These are phyloP conservation scores for Colletotrichum sp. DNA, from an alignment of 2,329 filamentous ascomycete species.

Conservation along the genomic window DNA sequence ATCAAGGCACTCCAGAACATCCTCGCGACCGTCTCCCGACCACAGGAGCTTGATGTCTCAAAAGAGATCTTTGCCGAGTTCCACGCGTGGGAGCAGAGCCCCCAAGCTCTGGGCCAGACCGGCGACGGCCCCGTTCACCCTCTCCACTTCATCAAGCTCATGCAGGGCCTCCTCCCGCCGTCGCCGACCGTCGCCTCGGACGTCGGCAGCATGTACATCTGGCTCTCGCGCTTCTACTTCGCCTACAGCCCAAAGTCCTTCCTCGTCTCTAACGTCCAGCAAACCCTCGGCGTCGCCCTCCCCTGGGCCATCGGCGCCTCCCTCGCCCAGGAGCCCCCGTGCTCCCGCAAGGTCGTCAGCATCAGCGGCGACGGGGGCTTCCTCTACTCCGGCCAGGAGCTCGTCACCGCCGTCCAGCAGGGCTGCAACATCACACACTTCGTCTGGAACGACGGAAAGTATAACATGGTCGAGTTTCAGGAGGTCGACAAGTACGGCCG, in stretches of 20 bases:
- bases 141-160: conserved; percentile 46
- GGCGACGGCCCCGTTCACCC: conserved; percentile 43
- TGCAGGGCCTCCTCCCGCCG: conserved; percentile 43
- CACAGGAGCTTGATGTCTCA: conserved; percentile 39
- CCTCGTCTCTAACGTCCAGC: conserved; percentile 52
- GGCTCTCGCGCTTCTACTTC: conserved; percentile 49
- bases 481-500: conserved; percentile 55
- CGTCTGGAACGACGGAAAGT: conserved; percentile 53
- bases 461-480: conserved; percentile 58
- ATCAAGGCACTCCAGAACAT: conserved; percentile 37
- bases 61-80: conserved; percentile 38
- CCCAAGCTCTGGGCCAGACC: conserved; percentile 22
- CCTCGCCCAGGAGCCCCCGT: conserved; percentile 44
- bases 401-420: conserved; percentile 49
- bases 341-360: conserved; percentile 46
- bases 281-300: conserved; percentile 52
- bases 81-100: conserved; percentile 34
- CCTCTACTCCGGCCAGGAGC: conserved; percentile 52
- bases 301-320: conserved; percentile 54
- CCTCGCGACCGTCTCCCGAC: conserved; percentile 34
- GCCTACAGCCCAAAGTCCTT: conserved; percentile 47
- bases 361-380: conserved; percentile 53
- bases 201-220: conserved; percentile 54
- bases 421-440: conserved; percentile 55
- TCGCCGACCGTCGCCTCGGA: conserved; percentile 48